Base-by-base conservation (phyloP, 2,329 filamentous ascomycete genomes). In the Neocatenulostroma microsporum region DNA sequence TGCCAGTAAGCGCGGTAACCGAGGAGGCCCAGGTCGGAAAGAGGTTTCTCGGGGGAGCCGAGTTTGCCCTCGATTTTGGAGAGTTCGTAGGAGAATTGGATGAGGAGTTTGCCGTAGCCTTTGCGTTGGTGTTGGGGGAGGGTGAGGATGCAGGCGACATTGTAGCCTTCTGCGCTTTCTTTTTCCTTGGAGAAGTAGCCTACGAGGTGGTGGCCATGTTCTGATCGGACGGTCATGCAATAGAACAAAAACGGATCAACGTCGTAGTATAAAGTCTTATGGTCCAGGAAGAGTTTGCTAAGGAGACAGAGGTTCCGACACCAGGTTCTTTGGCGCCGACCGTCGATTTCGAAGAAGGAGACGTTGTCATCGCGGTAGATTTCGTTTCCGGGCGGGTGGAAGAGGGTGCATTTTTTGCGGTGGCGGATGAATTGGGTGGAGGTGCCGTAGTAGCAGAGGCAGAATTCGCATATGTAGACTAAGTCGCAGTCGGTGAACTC, bases 121-220 rank as follows among this genome's bases (percentile, higher is more conserved):
- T 93, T 91, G 17, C 91, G 78, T 62, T 98, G 91, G 52, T 93
- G 96, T 58, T 98, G 93, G 0, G 91, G 91, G 3, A 98, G 70
- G 0, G 91, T 98, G 41, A 98, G 70, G 58, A 98, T 98, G 74
- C 93, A 98, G 4, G 91, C 93, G 21, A 98, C 82, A 57, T 98
- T 98, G 73, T 96, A 98, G 20, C 84, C 86, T 53, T 98, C 93
- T 0, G 87, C 87, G 25, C 83, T 89, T 62, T 98, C 91, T 51
- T 98, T 98, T 62, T 98, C 91, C 60, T 98, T 98, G 38, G 84
- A 94, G 62, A 98, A 98, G 58, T 95, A 98, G n/a, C 91, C 91
- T n/a, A 98, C 84, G 33, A 98, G 75, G 56, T 96, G 91, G 53
- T 83, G 91, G 11, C 91, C 91, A 51, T 87, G 81, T 33, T 94